Evolutionary conservation across 768 basidiomycete species (phyloP), one percentile per base, ranked within the genome.

Genomic region (Lactifluus hygrophoroides): DNA sequence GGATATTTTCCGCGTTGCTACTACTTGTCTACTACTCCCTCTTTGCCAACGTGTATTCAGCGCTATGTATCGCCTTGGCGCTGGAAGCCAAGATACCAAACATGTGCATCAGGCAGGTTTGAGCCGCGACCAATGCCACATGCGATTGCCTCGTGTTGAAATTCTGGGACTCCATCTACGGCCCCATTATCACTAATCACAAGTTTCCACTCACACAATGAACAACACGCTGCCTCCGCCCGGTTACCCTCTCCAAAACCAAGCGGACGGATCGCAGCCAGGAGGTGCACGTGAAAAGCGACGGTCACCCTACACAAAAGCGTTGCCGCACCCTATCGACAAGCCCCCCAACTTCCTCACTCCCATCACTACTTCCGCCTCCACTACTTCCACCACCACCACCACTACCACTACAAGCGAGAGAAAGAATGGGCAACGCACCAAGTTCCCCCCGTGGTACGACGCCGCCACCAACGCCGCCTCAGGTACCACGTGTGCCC

Each of bases 151-250:
- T 60, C 59, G 54, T 51, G 49, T 51, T 55, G 49, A 35, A 46
- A 46, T 46, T 48, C 46, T 49, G 48, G 54, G 35, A 49, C 49
- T 32, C 28, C 48, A 40, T 38, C 27, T 43, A 47, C 45, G 21
- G 40, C 58, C 47, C 42, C 27, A 55, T 51, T 34, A 46, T 60
- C 59, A 56, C 54, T 11, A 56, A 56, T 60, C 59, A 60, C 59
- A 51, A 40, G 10, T 23, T 47, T 56, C 27, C 34, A 7, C 53
- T 21, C 27, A 19, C 43, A 51, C 25, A 53, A 55, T 51, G 58
- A 60, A 60, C 30, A 53, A 51, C 59, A 60, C 40, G 59, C 59
- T 46, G 59, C 49, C 54, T 60, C 55, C 59, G 28, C 59, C 59
- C 54, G 28, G 59, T 54, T 38, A n/a, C 35, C 49, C 59, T 21